Conservation (phyloP, 2,329 filamentous ascomycete genomes). For the Colletotrichum higginsianum region DNA sequence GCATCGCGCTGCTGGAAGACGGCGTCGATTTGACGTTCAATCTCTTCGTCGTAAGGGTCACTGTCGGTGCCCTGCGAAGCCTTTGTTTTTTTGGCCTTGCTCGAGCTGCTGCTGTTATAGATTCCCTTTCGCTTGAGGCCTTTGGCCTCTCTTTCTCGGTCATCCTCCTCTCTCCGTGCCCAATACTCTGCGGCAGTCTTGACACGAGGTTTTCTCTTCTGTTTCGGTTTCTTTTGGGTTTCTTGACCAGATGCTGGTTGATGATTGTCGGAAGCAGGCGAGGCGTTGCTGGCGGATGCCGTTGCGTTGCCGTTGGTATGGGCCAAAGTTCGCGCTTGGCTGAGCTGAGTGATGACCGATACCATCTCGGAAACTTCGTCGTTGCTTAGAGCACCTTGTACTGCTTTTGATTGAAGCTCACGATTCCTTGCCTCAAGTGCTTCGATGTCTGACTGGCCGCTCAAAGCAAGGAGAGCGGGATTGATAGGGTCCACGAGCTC, state of each 20-base stretch:
- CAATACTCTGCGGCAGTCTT: background rate
- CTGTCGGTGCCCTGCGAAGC: background rate
- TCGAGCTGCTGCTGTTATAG: no score
- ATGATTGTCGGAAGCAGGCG: no score
- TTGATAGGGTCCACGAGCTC: background rate
- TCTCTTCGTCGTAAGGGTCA: background rate
- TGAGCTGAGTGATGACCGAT: background rate
- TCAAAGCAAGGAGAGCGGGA: no score
- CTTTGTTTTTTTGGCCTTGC: background rate
- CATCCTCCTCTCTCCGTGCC: conserved; percentile 1
- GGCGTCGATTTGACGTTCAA: background rate
- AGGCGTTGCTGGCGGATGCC: no score
- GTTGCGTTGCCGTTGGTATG: background rate
- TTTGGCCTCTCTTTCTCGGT: background rate
- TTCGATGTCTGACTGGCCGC: background rate
- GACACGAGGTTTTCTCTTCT: background rate
- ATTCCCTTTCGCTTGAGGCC: background rate
- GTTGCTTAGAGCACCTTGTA: background rate
- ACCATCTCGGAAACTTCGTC: background rate
- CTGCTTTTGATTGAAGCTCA: background rate
- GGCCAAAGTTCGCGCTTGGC: background rate
- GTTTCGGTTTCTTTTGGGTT: background rate
- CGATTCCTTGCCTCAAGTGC: background rate
- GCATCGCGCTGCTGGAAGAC: background rate
- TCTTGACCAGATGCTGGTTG: background rate